Conservation (phyloP, 305 asterid genomes). For the Rubia peregrina region DNA sequence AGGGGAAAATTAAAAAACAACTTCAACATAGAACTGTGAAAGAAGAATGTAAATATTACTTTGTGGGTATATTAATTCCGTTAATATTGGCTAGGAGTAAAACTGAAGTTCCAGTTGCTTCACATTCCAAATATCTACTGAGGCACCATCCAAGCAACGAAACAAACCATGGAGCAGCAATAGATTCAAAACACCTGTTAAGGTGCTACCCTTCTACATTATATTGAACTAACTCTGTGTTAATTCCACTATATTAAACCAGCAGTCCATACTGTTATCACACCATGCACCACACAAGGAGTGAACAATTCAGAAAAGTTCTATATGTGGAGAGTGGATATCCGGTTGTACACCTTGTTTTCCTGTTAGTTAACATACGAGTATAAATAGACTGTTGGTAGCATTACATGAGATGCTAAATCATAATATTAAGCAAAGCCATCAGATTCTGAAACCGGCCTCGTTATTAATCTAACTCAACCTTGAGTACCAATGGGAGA, state of each 20-base stretch:
- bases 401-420: background rate
- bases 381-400: background rate
- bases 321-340: background rate
- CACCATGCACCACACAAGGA: background rate
- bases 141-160: background rate
- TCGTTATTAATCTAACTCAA: background rate
- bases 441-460: background rate
- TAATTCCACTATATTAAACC: background rate
- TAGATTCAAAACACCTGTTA: background rate
- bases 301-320: background rate
- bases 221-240: background rate
- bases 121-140: background rate
- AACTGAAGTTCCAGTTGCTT: background rate
- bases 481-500: background rate
- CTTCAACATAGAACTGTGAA: background rate
- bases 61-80: background rate
- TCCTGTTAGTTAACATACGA: background rate
- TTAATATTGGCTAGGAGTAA: background rate
- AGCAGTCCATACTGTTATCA: background rate
- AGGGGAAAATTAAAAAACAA: constrained; percentile 3
- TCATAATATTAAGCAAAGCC: background rate
- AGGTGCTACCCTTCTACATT: background rate
- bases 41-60: background rate
- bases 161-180: background rate
- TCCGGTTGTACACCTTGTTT: background rate